Conservation (phyloP, 345 rosid genomes). For the Acer saccharum region DNA sequence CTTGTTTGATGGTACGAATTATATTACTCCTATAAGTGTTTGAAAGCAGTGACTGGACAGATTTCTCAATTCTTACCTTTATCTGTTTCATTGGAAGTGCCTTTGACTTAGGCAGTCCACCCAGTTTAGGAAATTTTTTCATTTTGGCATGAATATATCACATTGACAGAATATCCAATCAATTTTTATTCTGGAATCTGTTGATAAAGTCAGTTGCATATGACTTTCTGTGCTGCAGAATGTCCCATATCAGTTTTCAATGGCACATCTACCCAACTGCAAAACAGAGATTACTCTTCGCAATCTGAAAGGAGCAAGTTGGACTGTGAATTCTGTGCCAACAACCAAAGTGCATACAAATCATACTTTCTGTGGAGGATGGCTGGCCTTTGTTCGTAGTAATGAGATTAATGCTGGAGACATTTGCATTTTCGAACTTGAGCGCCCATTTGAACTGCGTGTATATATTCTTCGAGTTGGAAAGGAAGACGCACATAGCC, state of each 20-base stretch:
- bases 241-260: slow-evolving; percentile 60
- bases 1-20: background rate
- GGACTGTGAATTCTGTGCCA: slow-evolving; percentile 69
- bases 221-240: slow-evolving; percentile 40
- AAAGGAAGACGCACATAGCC: slow-evolving; percentile 29
- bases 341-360: slow-evolving; percentile 64
- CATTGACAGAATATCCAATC: background rate
- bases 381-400: slow-evolving; percentile 65
- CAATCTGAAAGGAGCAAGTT: slow-evolving; percentile 50
- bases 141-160: slow-evolving; percentile 1
- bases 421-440: slow-evolving; percentile 58
- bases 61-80: background rate
- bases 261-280: slow-evolving; percentile 58
- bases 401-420: slow-evolving; percentile 56
- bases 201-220: slow-evolving; percentile 7
- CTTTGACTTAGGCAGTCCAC: background rate
- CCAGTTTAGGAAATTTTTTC: background rate
- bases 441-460: slow-evolving; percentile 43
- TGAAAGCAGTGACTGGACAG: background rate
- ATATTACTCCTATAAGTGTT: background rate
- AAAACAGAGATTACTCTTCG: slow-evolving; percentile 57
- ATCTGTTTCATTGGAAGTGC: slow-evolving; percentile 17
- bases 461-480: slow-evolving; percentile 58
- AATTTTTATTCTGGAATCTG: slow-evolving; percentile 8
- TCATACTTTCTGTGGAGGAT: slow-evolving; percentile 71